phyloP scores from a whole-genome alignment of 1,284 basidiomycete species.

The Heterobasidion occidentale region DNA sequence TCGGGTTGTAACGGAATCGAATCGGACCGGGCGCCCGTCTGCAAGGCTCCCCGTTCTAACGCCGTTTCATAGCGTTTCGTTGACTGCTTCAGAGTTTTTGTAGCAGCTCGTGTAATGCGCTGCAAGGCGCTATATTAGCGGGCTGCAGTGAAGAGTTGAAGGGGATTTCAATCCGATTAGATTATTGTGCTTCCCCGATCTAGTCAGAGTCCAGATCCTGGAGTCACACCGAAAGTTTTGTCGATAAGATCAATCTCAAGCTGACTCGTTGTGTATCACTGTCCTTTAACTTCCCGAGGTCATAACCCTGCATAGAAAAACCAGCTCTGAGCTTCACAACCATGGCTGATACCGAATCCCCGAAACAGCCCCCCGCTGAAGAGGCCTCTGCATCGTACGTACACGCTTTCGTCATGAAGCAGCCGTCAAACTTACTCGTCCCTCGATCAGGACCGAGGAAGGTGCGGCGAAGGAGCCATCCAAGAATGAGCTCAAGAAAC shows the following conservation, averaged over 20 bases:
- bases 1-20: neutral
- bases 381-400: slow-evolving; percentile 12
- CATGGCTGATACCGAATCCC: neutral
- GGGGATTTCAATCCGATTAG: too few species aligned
- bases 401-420: neutral
- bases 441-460: slow-evolving; percentile 22
- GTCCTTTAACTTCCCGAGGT: too few species aligned
- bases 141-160: neutral
- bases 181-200: too few species aligned
- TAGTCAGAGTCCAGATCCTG: too few species aligned
- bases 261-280: too few species aligned
- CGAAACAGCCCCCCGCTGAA: neutral
- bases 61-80: neutral
- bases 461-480: slow-evolving; percentile 40
- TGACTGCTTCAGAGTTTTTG: neutral
- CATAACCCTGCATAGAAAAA: too few species aligned
- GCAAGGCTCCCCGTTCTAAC: neutral
- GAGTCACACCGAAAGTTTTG: too few species aligned
- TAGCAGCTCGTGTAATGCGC: neutral
- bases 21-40: neutral
- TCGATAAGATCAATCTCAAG: too few species aligned
- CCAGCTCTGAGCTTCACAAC: neutral
- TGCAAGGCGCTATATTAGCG: neutral
- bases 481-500: slow-evolving; percentile 92
- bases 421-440: neutral